These are phyloP conservation scores for Suillus plorans DNA, from an alignment of 768 basidiomycete genomes.

Conservation along the genomic window DNA sequence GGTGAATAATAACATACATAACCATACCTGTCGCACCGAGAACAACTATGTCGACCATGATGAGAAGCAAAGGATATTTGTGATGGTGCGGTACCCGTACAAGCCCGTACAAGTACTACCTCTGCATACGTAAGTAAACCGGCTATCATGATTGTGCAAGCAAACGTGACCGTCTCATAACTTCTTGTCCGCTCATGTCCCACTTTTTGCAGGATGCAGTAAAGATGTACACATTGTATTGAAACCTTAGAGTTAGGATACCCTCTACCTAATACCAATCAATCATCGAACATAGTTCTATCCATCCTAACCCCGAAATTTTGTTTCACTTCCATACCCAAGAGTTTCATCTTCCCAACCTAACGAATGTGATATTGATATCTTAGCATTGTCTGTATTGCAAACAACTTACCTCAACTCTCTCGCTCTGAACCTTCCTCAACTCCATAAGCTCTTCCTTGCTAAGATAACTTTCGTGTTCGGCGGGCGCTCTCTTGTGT, in stretches of 20 bases:
- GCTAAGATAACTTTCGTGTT: slow-evolving; percentile 73
- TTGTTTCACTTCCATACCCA: slow-evolving; percentile 87
- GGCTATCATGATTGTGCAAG: background rate
- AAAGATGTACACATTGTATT: background rate
- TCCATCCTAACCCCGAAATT: slow-evolving; percentile 90
- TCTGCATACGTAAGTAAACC: background rate
- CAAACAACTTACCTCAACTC: slow-evolving; percentile 59
- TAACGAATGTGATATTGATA: slow-evolving; percentile 23
- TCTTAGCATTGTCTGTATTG: slow-evolving; percentile 8
- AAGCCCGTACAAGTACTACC: background rate
- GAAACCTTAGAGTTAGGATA: background rate
- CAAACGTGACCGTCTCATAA: background rate
- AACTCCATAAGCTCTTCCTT: slow-evolving; percentile 82
- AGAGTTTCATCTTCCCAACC: slow-evolving; percentile 79
- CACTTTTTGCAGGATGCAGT: background rate
- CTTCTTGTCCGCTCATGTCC: background rate
- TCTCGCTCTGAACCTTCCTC: slow-evolving; percentile 80
- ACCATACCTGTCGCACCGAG: slow-evolving; percentile 63
- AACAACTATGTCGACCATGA: slow-evolving; percentile 59
- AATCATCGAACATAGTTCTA: slow-evolving; percentile 56
- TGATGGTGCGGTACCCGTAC: background rate
- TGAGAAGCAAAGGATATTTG: background rate
- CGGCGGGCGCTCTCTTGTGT: slow-evolving; percentile 66
- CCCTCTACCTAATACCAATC: background rate
- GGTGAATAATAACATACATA: slow-evolving; percentile 1